These are phyloP conservation scores for Cladochytrium replicatum DNA, from an alignment of 192 early-diverging fungal species.

Conservation along the genomic window DNA sequence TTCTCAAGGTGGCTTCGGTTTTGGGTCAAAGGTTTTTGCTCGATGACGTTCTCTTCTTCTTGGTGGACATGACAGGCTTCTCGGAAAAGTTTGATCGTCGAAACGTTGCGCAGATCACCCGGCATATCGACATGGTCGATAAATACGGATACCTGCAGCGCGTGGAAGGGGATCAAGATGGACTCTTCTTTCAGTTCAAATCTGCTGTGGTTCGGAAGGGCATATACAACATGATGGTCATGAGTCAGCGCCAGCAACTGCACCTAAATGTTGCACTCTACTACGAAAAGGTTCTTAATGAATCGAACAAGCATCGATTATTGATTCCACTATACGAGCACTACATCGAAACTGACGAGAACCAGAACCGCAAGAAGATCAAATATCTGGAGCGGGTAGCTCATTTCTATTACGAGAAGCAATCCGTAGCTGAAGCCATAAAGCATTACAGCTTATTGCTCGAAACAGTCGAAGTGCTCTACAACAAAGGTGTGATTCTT, in stretches of 20 bases:
- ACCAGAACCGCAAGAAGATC: constrained; percentile 25
- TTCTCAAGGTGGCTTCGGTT: constrained; percentile 42
- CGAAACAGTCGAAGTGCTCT: constrained; percentile 7
- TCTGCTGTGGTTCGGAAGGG: constrained; percentile 39
- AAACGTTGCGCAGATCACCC: constrained; percentile 8
- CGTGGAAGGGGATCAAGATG: constrained; percentile 18
- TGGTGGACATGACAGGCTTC: constrained; percentile 15
- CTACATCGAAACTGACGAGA: constrained; percentile 31
- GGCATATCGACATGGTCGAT: constrained; percentile 20
- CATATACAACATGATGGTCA: constrained; percentile 40
- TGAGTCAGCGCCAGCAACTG: constrained; percentile 35
- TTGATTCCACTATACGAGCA: constrained; percentile 39
- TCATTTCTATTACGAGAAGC: constrained; percentile 30
- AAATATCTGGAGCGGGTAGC: constrained; percentile 28
- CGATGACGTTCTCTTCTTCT: constrained; percentile 38
- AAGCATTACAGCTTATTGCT: constrained; percentile 34
- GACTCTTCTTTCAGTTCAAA: constrained; percentile 31
- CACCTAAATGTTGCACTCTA: constrained; percentile 31
- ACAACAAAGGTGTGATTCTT: constrained; percentile 4
- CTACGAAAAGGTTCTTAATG: constrained; percentile 32
- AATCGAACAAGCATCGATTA: constrained; percentile 20
- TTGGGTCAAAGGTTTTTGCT: constrained; percentile 36
- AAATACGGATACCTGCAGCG: constrained; percentile 37
- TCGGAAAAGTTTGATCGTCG: constrained; percentile 14
- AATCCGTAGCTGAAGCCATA: constrained; percentile 25